Conservation (phyloP, 1,139 yeast species). For the Kodamaea sp. region DNA sequence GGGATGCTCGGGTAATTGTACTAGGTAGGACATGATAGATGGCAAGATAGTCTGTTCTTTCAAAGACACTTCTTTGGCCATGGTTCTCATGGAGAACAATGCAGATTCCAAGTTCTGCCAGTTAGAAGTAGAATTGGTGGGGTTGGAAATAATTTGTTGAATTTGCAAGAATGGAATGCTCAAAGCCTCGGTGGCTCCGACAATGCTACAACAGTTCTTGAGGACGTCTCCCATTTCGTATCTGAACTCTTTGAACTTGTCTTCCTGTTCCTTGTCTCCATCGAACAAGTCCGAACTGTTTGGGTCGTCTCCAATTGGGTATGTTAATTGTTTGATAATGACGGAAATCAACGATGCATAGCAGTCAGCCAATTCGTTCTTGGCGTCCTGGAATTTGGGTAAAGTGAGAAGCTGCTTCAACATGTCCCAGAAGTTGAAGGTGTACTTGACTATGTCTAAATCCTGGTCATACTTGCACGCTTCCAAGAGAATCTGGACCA, state of each 20-base stretch:
- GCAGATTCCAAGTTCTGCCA: constrained; percentile 96
- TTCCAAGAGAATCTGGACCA: constrained; percentile 73
- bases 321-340: constrained; percentile 70
- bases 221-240: constrained; percentile 97
- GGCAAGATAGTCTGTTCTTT: constrained; percentile 74
- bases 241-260: constrained; percentile 88
- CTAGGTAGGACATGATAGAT: constrained; percentile 67
- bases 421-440: constrained; percentile 90
- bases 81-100: constrained; percentile 83
- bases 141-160: constrained; percentile 38
- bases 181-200: constrained; percentile 74
- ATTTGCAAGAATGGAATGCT: constrained; percentile 59
- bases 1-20: constrained; percentile 79
- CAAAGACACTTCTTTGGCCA: constrained; percentile 87
- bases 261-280: constrained; percentile 80
- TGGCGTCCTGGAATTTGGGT: constrained; percentile 64
- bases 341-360: constrained; percentile 66
- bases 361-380: constrained; percentile 55
- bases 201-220: constrained; percentile 90
- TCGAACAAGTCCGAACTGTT: constrained; percentile 43
- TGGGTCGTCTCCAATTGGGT: constrained; percentile 57
- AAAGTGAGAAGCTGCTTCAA: constrained; percentile 71
- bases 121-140: constrained; percentile 24
- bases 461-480: constrained; percentile 69
- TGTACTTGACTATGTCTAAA: constrained; percentile 84